Base-by-base conservation (phyloP, 2,329 filamentous ascomycete species). In the Fusarium redolens region DNA sequence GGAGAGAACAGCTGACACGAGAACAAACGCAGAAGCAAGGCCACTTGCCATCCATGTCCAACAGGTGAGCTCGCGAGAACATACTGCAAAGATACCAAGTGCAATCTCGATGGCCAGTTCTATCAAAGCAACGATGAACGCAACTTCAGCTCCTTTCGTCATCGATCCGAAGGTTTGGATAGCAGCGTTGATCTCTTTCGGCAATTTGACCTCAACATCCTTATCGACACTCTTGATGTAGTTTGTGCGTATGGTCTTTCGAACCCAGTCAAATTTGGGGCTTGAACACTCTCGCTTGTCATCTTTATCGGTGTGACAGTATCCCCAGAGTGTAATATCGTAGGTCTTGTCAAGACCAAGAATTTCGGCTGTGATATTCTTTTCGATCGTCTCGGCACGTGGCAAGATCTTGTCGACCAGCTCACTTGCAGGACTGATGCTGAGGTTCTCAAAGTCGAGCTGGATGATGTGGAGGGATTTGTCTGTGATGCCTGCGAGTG, bases 31-130 rank as follows among this genome's bases (percentile, higher is more conserved):
- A 3, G 50, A 57, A 17, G 58, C 37, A 22, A 61, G 52, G 7
- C 58, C 37, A 10, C 48, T 43, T 17, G 52, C 51, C 50, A 44
- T 44, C 58, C 50, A 61, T 15, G 50, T 61, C 58, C 58, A 61
- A 4, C 37, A 61, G 7, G 50, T 61, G 22, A 44, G 31, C 9
- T 61, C 58, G 7, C 50, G 22, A 22, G 58, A 61, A 5, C 38
- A 61, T 35, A 61, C 20, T 1, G 50, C 38, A 18, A 61, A 44
- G 12, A 61, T 11, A 5, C 50, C 50, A 20, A 57, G 37, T 10
- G 37, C 30, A 18, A 61, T 61, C n/a, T 57, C 14, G 3, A 57
- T 25, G 17, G 50, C 22, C 7, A 44, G 25, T 10, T 44, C 50
- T 31, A 44, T 40, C 18, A 57, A 28, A 6, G 58, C 58, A n/a